Evolutionary conservation across 129 eudicot species (phyloP), one percentile per base, ranked within the genome.

Genomic region (carrot (Daucus carota)): DNA sequence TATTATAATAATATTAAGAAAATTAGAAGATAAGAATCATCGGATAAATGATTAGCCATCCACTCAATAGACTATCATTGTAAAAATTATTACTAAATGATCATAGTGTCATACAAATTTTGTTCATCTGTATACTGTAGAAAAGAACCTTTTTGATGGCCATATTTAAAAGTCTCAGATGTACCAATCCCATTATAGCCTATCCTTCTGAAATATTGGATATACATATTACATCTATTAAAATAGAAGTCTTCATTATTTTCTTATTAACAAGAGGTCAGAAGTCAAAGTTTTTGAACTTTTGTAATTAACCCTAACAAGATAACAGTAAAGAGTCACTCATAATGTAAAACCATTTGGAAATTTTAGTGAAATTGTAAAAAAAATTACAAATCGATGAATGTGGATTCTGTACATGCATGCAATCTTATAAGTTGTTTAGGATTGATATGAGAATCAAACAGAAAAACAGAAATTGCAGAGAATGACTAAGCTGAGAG

Each of bases 401-500:
- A 11, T 3, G 28, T 62, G 1, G 5, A 12, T 28, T 62, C 6
- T 29, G 20, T 13, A 13, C 69, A 29, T 62, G 69, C 29, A 62
- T 26, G 69, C 28, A 1, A 1, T 13, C 10, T 63, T 22, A 15
- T 29, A 29, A 29, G 1, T 29, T 63, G 36, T 62, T 0, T 0
- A 11, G 2, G 26, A n/a, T 62, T 24, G 59, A 50, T 6, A 11
- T 62, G 11, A 62, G 18, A 28, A 63, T 26, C 22, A 29, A 18
- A 63, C n/a, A n/a, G n/a, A n/a, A n/a, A n/a, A n/a, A n/a, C n/a
- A n/a, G n/a, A n/a, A n/a, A n/a, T n/a, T n/a, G n/a, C n/a, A n/a
- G n/a, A n/a, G n/a, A 68, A 68, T 68, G 73, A 77, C 60, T 59
- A 73, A 70, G 34, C 67, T 74, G 41, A 15, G 31, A 1, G 33